A percentile compares a stretch with the other conserved stretches of the same genome.
These are phyloP conservation scores for Puccinia hordei DNA, from an alignment of 1,284 basidiomycete species.

Conservation along the genomic window DNA sequence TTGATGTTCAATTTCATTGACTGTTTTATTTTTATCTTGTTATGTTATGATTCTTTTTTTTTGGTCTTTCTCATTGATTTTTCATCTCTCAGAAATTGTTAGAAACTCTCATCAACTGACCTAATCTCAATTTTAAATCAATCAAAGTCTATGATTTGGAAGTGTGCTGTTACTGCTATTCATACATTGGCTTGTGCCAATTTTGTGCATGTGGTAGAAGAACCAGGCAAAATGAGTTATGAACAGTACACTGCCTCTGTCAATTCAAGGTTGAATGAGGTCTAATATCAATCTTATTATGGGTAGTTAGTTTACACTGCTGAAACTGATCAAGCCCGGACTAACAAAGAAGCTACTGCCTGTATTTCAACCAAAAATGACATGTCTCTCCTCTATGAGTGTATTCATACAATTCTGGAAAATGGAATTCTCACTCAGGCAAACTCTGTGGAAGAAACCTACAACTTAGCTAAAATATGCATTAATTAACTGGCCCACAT, in stretches of 20 bases:
- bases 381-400: conserved; percentile 94
- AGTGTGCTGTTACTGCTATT: conserved; percentile 80
- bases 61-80: no score
- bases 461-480: conserved; percentile 80
- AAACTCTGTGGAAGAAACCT: conserved; percentile 54
- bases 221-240: conserved; percentile 7
- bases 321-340: conserved; percentile 87
- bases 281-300: conserved; percentile 17
- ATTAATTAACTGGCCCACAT: conserved; percentile 92
- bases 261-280: background rate
- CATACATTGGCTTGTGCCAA: conserved; percentile 63
- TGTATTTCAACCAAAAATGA: conserved; percentile 92
- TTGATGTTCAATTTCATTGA: no score
- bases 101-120: no score
- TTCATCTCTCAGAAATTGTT: no score
- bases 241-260: conserved; percentile 64
- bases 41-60: no score
- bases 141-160: conserved; percentile 78
- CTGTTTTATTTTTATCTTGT: no score
- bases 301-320: conserved; percentile 73
- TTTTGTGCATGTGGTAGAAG: conserved; percentile 9
- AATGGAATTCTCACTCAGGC: conserved; percentile 77
- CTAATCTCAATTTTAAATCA: conserved; percentile 86
- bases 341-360: conserved; percentile 90
- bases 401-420: conserved; percentile 95